Evolutionary conservation across 2,329 filamentous ascomycete species (phyloP), one percentile per base, ranked within the genome.

Genomic region (Sporothrix globosa): DNA sequence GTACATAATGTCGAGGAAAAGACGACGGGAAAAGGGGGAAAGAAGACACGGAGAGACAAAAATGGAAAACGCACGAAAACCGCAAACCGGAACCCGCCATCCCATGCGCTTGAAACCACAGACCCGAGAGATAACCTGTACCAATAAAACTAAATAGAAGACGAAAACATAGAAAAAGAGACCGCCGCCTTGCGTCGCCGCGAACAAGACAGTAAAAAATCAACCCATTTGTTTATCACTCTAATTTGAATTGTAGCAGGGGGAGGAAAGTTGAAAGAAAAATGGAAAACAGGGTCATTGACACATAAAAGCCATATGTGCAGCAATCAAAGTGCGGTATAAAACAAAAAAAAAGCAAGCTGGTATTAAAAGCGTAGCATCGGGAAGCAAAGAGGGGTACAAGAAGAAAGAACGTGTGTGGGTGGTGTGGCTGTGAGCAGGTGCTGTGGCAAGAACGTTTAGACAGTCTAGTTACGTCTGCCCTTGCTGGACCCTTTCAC

Each of bases 401-500:
- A 69, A 72, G 60, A 69, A 72, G n/a, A 41, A 61, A 44, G 60
- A 41, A 46, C 39, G 24, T n/a, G 39, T 5, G 41, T 19, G n/a
- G 21, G 46, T 27, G 3, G 24, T 19, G 44, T 7, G 13, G 39
- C 19, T 6, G 50, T 13, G n/a, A n/a, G 48, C 5, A n/a, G 5
- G 27, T 39, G 34, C 17, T 73, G 27, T 7, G 19, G 24, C 5
- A 10, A 39, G 53, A 19, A 48, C 30, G 17, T 13, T 24, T 7
- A 14, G 54, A n/a, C 11, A 2, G 24, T 73, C 70, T 74, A 75
- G 73, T 76, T 77, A 52, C 79, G 79, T 69, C 77, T 77, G 44
- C 77, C 70, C 24, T 77, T 79, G 69, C 76, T 77, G 48, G 78
- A 81, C 69, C 80, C 80, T 73, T 83, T 83, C 61, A 87, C 81